Conservation (phyloP, 2,329 filamentous ascomycete species). For the Penicillium oxalicum region DNA sequence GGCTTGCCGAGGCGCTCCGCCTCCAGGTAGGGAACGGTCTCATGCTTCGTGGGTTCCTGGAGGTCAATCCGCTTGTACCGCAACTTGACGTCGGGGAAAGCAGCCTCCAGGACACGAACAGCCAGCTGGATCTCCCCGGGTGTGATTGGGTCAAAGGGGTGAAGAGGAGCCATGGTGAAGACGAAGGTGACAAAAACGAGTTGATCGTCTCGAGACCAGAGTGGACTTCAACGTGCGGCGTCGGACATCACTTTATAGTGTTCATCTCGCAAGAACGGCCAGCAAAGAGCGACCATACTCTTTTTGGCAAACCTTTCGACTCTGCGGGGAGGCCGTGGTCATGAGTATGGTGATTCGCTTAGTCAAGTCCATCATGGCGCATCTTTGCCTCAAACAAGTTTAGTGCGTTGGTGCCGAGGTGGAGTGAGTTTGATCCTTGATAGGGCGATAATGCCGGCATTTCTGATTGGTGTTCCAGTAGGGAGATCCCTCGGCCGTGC, state of each 20-base stretch:
- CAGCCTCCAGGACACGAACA: conserved; percentile 33
- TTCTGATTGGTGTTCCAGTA: too few species aligned
- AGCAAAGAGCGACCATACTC: conserved; percentile 1
- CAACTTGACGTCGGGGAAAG: conserved; percentile 33
- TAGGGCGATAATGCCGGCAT: too few species aligned
- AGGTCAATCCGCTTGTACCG: conserved; percentile 62
- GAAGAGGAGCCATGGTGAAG: conserved; percentile 21
- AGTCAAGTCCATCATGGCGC: conserved; percentile 6
- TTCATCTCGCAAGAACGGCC: neutral
- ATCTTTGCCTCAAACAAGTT: conserved; percentile 13
- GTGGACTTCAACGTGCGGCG: neutral
- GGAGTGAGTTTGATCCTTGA: neutral
- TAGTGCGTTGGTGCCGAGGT: conserved; percentile 7
- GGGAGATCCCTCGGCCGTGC: too few species aligned
- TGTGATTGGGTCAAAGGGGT: conserved; percentile 39
- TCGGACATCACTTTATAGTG: conserved; percentile 7
- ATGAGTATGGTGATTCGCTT: conserved; percentile 9
- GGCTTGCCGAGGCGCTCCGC: conserved; percentile 52
- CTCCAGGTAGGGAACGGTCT: conserved; percentile 55
- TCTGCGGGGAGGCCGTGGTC: neutral
- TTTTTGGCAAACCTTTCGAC: conserved; percentile 17
- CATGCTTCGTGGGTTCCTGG: conserved; percentile 57
- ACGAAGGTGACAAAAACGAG: neutral
- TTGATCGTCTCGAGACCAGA: too few species aligned
- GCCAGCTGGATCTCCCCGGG: conserved; percentile 37